A percentile compares a stretch with the other conserved stretches of the same genome.
These are phyloP conservation scores for Cucurbita ficifolia DNA, from an alignment of 306 rosid species.

Conservation along the genomic window DNA sequence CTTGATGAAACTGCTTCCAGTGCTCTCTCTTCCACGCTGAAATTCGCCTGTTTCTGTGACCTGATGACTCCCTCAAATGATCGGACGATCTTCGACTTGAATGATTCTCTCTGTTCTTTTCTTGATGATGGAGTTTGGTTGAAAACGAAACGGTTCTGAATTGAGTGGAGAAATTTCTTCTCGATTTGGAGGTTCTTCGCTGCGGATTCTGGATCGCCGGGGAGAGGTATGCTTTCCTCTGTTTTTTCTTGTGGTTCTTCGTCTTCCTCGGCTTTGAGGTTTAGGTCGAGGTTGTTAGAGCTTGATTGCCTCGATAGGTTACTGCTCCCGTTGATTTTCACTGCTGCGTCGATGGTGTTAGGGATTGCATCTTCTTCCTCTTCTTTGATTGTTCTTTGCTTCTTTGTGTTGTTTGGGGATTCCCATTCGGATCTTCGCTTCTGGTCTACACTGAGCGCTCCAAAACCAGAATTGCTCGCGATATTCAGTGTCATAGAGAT, in stretches of 20 bases:
- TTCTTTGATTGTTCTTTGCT: conserved; percentile 31
- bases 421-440: conserved; percentile 69
- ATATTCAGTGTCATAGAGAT: conserved; percentile 46
- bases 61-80: conserved; percentile 44
- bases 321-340: conserved; percentile 21
- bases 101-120: conserved; percentile 33
- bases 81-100: conserved; percentile 34
- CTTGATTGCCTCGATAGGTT: conserved; percentile 53
- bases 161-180: conserved; percentile 21
- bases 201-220: conserved; percentile 38
- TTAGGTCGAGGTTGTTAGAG: conserved; percentile 69
- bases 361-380: conserved; percentile 21
- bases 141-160: conserved; percentile 37
- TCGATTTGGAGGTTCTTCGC: conserved; percentile 16
- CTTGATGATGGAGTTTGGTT: conserved; percentile 33
- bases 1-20: conserved; percentile 44
- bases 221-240: conserved; percentile 30
- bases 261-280: conserved; percentile 42
- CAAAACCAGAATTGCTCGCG: conserved; percentile 18
- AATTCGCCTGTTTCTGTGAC: conserved; percentile 21
- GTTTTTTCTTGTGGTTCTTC: conserved; percentile 21
- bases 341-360: conserved; percentile 14
- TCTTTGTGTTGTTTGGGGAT: conserved; percentile 33
- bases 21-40: conserved; percentile 64
- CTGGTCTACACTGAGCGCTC: conserved; percentile 22